phyloP scores from a whole-genome alignment of 2,329 filamentous ascomycete species.

The Botrytis pseudocinerea region DNA sequence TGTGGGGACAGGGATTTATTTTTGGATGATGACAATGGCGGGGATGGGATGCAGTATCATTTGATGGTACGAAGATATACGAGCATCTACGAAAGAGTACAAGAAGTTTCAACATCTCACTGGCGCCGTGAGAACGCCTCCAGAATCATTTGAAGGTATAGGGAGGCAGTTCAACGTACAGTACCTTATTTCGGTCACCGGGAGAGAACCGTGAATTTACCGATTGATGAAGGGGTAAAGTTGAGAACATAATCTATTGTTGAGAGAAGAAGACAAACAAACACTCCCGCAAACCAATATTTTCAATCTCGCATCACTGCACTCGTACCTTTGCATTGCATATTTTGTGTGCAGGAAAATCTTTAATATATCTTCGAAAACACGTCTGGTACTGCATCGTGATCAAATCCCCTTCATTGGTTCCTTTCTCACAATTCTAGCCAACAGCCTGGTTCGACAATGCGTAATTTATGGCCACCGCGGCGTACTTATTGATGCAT shows the following conservation, averaged over 20 bases:
- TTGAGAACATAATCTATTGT: neutral
- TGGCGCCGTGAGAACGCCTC: neutral
- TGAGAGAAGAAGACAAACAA: neutral
- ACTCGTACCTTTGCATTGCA: slow-evolving; percentile 4
- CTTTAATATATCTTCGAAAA: neutral
- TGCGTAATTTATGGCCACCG: neutral
- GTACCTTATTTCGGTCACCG: too few relatives aligned
- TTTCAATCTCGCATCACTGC: neutral
- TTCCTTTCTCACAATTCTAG: neutral
- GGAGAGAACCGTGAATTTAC: neutral
- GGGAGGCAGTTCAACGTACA: neutral
- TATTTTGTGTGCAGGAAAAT: neutral
- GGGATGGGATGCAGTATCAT: neutral
- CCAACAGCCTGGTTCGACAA: neutral
- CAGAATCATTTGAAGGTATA: neutral
- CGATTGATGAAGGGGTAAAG: slow-evolving; percentile 16
- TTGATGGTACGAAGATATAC: neutral
- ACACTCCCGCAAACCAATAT: neutral
- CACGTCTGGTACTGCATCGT: neutral
- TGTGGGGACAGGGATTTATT: slow-evolving; percentile 15
- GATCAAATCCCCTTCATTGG: neutral
- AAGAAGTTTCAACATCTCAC: neutral
- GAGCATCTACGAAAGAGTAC: too few relatives aligned
- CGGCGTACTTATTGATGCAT: neutral
- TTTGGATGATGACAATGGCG: neutral